Base-by-base conservation (phyloP, 1,284 basidiomycete genomes). In the Rhodotorula sp. region DNA sequence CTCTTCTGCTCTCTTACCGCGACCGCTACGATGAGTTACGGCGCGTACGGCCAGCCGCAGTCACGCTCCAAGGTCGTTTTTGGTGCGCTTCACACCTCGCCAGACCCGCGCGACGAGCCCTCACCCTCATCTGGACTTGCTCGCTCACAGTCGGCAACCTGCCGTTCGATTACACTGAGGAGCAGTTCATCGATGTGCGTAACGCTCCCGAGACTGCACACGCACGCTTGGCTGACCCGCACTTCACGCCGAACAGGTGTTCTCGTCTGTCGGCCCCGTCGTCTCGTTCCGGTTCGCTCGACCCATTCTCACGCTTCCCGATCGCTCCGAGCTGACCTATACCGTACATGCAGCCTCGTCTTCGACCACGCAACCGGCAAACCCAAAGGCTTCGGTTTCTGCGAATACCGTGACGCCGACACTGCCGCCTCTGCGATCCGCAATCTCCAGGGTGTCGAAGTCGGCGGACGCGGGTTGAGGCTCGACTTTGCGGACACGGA, bases 291-390 rank as follows among this genome's bases (percentile, higher is more conserved):
- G 90, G 90, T 91, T 67, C 52, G 76, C 36, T 51, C 59, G 44
- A 62, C 24, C 62, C 19, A 24, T 24, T n/a, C 36, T 11, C 36
- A 36, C 29, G 20, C 52, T 11, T 49, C 49, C 51, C 30, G 24
- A n/a, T n/a, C 29, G 6, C 20, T 30, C 44, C n/a, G 34, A 27
- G 27, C 63, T 68, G 56, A 71, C 47, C 56, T 17, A n/a, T 1
- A 13, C 9, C 6, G 13, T 32, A 30, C 15, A 22, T 13, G 27
- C 78, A 94, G 94, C 79, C 87, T 96, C 73, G 94, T 98, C 62
- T 97, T 94, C 81, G 95, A 99, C 83, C 85, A 92, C 76, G 91
- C 93, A 68, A 96, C 94, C 27, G 94, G 94, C 66, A 93, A 95
- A 80, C 91, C 94, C 59, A 93, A 92, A 82, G 95, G 96, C 22